Percentiles rank a stretch among this genome's conserved stretches.
Conservation (phyloP, 345 rosid genomes). For the Nasturtium officinale region DNA sequence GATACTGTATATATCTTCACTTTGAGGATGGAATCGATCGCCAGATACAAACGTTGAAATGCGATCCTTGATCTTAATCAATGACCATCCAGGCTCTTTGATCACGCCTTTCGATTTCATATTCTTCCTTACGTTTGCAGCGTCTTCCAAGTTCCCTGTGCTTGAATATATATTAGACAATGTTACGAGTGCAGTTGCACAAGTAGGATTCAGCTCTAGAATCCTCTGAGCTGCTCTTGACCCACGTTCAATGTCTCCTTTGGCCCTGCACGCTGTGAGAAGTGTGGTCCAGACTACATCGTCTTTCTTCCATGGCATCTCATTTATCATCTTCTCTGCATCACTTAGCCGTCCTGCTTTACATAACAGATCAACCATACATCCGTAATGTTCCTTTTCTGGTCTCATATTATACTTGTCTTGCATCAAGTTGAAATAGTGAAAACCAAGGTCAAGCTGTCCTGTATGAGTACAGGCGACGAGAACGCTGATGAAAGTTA, state of each 20-base stretch:
- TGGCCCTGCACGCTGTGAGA: conserved; percentile 66
- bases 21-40: conserved; percentile 57
- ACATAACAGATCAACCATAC: conserved; percentile 90
- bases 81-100: conserved; percentile 92
- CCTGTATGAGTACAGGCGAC: conserved; percentile 85
- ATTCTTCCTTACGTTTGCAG: conserved; percentile 64
- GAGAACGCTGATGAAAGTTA: conserved; percentile 81
- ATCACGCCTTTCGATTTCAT: conserved; percentile 74
- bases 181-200: conserved; percentile 75
- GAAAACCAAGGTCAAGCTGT: conserved; percentile 72
- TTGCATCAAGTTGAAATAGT: conserved; percentile 69
- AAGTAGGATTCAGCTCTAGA: conserved; percentile 69
- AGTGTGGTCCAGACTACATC: conserved; percentile 89
- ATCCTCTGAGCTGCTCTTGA: conserved; percentile 62
- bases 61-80: conserved; percentile 48
- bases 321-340: conserved; percentile 72
- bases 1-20: conserved; percentile 55
- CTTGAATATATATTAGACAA: conserved; percentile 76
- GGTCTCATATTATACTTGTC: conserved; percentile 52
- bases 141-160: conserved; percentile 78
- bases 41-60: conserved; percentile 69
- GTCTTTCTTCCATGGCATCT: conserved; percentile 67
- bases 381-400: conserved; percentile 85
- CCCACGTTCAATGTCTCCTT: conserved; percentile 71
- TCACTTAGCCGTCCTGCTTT: conserved; percentile 70